Percentiles rank a stretch among this genome's conserved stretches.
Evolutionary conservation across 2,329 filamentous ascomycete genomes (phyloP).

Genomic region (Didymella arachidicola): DNA sequence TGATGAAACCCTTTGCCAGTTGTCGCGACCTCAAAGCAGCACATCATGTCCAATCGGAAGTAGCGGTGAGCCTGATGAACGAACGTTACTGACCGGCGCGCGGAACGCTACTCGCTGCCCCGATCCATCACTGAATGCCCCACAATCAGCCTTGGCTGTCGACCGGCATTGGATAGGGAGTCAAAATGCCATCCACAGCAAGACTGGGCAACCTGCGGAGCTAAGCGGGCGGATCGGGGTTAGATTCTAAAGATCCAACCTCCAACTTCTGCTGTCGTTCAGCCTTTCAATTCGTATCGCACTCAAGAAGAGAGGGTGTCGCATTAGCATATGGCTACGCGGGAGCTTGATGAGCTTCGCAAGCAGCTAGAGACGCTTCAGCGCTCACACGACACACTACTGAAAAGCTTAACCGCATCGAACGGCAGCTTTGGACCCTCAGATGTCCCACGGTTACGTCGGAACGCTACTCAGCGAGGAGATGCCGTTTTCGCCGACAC

Average conservation of each 20-base stretch:
- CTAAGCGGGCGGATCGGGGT: constrained; percentile 27
- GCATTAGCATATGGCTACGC: constrained; percentile 34
- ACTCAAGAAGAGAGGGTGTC: constrained; percentile 12
- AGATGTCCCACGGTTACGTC: constrained; percentile 33
- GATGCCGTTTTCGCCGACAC: constrained; percentile 44
- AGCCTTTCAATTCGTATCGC: constrained; percentile 12
- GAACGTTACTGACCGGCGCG: constrained; percentile 17
- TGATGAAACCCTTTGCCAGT: not conserved
- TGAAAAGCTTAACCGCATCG: constrained; percentile 41
- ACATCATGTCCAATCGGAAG: constrained; percentile 26
- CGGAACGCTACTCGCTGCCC: constrained; percentile 18
- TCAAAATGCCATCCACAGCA: constrained; percentile 18
- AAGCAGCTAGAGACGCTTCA: constrained; percentile 46
- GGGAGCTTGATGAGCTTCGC: constrained; percentile 43
- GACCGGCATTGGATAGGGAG: constrained; percentile 28
- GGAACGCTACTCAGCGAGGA: constrained; percentile 34
- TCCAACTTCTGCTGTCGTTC: constrained; percentile 10
- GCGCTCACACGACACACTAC: constrained; percentile 41
- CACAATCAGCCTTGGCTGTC: constrained; percentile 24
- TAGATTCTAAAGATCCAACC: constrained; percentile 14
- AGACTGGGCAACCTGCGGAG: constrained; percentile 31
- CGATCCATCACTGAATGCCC: constrained; percentile 12
- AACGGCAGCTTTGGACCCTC: constrained; percentile 39
- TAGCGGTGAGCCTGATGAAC: constrained; percentile 33
- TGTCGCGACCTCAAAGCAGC: not conserved